A percentile compares a stretch with the other conserved stretches of the same genome.
Conservation (phyloP, 768 basidiomycete species). For the Pleurotus ostreatus region DNA sequence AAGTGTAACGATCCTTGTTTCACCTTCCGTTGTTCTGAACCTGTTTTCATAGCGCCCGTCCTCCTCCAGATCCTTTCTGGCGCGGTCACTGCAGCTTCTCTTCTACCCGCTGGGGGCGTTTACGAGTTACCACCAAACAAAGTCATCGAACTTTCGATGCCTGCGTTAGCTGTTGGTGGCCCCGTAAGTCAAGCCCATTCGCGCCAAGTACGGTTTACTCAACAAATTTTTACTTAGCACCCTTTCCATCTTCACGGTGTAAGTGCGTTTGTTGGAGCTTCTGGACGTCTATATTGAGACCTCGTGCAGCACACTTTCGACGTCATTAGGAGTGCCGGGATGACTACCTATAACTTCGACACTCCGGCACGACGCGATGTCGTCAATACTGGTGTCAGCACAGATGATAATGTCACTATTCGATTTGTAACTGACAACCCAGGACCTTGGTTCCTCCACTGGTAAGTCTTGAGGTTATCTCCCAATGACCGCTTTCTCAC, state of each 20-base stretch:
- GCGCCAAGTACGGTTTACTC: not conserved
- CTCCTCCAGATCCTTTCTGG: constrained; percentile 38
- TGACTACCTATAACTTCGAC: constrained; percentile 30
- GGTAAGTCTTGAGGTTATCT: constrained; percentile 17
- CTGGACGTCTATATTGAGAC: not conserved
- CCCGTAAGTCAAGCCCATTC: constrained; percentile 13
- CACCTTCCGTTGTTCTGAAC: constrained; percentile 31
- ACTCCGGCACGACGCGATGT: constrained; percentile 35
- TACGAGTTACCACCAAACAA: constrained; percentile 31
- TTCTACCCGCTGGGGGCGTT: constrained; percentile 26
- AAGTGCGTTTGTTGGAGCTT: constrained; percentile 3
- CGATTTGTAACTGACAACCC: constrained; percentile 49
- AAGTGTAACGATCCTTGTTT: constrained; percentile 21
- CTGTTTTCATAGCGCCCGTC: constrained; percentile 15
- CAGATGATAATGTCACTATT: constrained; percentile 37
- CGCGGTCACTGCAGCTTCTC: constrained; percentile 15
- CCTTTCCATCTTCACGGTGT: constrained; percentile 15
- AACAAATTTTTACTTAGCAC: not conserved
- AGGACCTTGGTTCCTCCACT: constrained; percentile 44
- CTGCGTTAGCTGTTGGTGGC: constrained; percentile 18
- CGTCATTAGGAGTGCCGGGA: constrained; percentile 39
- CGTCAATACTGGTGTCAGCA: constrained; percentile 24
- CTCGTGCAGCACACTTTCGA: constrained; percentile 28
- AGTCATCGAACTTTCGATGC: constrained; percentile 35
- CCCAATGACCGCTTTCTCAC: not conserved